Evolutionary conservation across 768 basidiomycete species (phyloP).

Genomic region (Pisolithus tinctorius): DNA sequence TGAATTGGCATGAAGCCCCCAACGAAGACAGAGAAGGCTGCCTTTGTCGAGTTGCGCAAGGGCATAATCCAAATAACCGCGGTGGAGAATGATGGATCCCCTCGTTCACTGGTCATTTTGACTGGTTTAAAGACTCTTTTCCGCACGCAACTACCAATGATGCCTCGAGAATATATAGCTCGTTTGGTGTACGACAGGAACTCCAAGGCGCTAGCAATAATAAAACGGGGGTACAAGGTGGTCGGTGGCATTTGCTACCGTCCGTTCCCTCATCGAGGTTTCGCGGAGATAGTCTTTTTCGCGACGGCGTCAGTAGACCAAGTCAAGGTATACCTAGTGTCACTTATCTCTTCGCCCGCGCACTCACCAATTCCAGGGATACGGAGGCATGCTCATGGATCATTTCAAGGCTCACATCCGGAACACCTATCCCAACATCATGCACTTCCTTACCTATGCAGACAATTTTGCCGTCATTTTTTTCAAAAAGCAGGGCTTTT

Average conservation of each 20-base stretch:
- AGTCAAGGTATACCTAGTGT: conserved; percentile 64
- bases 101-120: conserved; percentile 76
- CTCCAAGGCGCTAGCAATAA: conserved; percentile 89
- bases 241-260: conserved; percentile 97
- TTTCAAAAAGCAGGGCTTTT: conserved; percentile 99
- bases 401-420: conserved; percentile 93
- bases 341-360: background rate
- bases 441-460: conserved; percentile 95
- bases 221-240: conserved; percentile 91
- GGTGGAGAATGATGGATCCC: conserved; percentile 75
- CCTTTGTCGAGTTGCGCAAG: conserved; percentile 70
- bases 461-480: conserved; percentile 99
- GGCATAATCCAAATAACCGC: conserved; percentile 79
- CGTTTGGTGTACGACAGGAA: conserved; percentile 89
- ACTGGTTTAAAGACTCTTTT: conserved; percentile 96
- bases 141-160: conserved; percentile 95
- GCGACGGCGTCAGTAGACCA: conserved; percentile 95
- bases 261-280: conserved; percentile 89
- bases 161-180: conserved; percentile 98
- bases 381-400: conserved; percentile 98
- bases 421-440: conserved; percentile 75
- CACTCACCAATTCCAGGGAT: conserved; percentile 55
- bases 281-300: conserved; percentile 98
- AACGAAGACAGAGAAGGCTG: conserved; percentile 65
- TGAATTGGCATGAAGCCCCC: conserved; percentile 36